phyloP scores from a whole-genome alignment of 2,329 filamentous ascomycete species.

The Exophiala dermatitidis region DNA sequence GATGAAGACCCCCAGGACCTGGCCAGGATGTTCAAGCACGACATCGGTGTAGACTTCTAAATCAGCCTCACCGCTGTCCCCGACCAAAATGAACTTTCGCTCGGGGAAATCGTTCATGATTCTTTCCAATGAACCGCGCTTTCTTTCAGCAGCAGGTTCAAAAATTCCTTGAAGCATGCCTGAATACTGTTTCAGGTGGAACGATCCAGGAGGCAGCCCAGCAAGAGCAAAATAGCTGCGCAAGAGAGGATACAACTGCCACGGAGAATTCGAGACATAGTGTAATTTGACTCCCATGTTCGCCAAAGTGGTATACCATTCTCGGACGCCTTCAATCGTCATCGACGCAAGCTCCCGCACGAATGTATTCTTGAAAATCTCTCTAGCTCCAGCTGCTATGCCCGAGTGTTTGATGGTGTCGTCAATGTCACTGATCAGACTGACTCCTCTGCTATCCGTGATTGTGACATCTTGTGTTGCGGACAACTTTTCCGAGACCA shows the following conservation, averaged over 20 bases:
- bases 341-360: conserved; percentile 76
- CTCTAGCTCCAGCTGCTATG: conserved; percentile 75
- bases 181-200: conserved; percentile 92
- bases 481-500: conserved; percentile 79
- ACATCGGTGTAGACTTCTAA: conserved; percentile 95
- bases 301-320: conserved; percentile 78
- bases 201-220: conserved; percentile 75
- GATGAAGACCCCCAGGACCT: conserved; percentile 83
- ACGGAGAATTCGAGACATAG: conserved; percentile 98
- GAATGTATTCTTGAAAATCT: conserved; percentile 95
- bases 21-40: conserved; percentile 72
- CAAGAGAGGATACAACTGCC: conserved; percentile 90
- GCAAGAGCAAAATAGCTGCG: conserved; percentile 75
- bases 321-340: conserved; percentile 75
- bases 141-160: conserved; percentile 90
- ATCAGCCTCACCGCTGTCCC: conserved; percentile 94
- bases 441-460: conserved; percentile 72
- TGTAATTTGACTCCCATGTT: conserved; percentile 80
- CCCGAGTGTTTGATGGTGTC: conserved; percentile 96
- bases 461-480: conserved; percentile 70
- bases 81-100: conserved; percentile 81
- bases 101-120: conserved; percentile 85
- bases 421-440: conserved; percentile 93
- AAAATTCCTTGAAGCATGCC: conserved; percentile 98
- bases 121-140: conserved; percentile 77